These are phyloP conservation scores for Cadophora malorum DNA, from an alignment of 2,329 filamentous ascomycete species.

Conservation along the genomic window DNA sequence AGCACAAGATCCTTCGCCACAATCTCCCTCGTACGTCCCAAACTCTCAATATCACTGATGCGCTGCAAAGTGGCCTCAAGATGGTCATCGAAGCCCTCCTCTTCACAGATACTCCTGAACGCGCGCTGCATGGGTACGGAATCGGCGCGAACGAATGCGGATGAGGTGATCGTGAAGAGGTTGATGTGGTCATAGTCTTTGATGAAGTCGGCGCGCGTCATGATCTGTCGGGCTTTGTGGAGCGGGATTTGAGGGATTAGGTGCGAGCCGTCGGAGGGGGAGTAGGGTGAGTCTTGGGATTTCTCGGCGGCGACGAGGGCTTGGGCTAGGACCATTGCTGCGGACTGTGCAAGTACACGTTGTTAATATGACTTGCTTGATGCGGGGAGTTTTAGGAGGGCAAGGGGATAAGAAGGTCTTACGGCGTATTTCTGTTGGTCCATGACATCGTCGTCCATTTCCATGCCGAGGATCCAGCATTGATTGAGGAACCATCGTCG, in stretches of 20 bases:
- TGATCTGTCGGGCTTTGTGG: conserved; percentile 85
- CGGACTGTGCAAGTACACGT: too few species aligned
- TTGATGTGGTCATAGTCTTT: conserved; percentile 91
- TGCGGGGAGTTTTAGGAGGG: background rate
- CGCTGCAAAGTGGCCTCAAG: conserved; percentile 82
- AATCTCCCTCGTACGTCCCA: conserved; percentile 91
- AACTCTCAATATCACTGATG: conserved; percentile 90
- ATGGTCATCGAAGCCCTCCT: conserved; percentile 81
- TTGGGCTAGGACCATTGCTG: conserved; percentile 90
- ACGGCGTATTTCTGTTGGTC: conserved; percentile 96
- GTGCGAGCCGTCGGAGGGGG: conserved; percentile 27
- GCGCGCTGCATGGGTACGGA: conserved; percentile 96
- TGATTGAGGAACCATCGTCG: conserved; percentile 83
- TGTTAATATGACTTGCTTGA: too few species aligned
- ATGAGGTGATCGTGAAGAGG: conserved; percentile 90
- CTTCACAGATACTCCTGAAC: conserved; percentile 80
- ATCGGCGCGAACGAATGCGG: conserved; percentile 87
- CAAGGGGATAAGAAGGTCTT: conserved; percentile 48
- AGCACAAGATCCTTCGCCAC: conserved; percentile 94
- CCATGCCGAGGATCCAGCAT: conserved; percentile 76
- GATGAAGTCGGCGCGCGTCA: conserved; percentile 96
- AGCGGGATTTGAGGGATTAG: conserved; percentile 80
- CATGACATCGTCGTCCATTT: conserved; percentile 97
- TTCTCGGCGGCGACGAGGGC: conserved; percentile 86
- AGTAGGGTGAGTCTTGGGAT: conserved; percentile 44